phyloP scores from a whole-genome alignment of 2,329 filamentous ascomycete species.

The Venturia asperata region DNA sequence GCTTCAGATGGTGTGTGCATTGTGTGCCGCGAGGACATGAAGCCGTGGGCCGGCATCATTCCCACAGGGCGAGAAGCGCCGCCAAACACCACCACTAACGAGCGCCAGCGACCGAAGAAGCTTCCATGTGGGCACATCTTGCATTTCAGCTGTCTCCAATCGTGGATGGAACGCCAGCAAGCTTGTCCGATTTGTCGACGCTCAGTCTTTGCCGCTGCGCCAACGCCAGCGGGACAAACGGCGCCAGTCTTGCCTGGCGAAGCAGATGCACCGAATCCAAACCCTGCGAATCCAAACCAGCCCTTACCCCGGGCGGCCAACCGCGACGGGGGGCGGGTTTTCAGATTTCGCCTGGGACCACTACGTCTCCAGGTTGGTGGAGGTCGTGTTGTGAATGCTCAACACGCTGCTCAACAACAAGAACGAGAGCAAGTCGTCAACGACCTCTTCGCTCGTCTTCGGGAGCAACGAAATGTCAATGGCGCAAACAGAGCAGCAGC shows the following conservation, averaged over 20 bases:
- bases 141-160: slow-evolving; percentile 88
- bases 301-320: slow-evolving; percentile 2
- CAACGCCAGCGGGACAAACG: neutral
- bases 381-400: slow-evolving; percentile 8
- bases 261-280: neutral
- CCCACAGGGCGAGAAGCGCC: slow-evolving; percentile 33
- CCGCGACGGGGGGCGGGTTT: neutral
- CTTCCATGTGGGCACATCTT: slow-evolving; percentile 93
- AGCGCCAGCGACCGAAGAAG: slow-evolving; percentile 86
- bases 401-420: slow-evolving; percentile 2
- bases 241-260: slow-evolving; percentile 3
- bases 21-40: slow-evolving; percentile 95
- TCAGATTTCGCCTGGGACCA: slow-evolving; percentile 7
- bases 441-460: slow-evolving; percentile 5
- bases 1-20: slow-evolving; percentile 88
- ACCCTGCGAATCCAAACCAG: slow-evolving; percentile 5
- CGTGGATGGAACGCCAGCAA: slow-evolving; percentile 95
- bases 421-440: slow-evolving; percentile 12
- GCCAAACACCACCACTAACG: slow-evolving; percentile 51
- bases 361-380: slow-evolving; percentile 11
- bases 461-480: neutral
- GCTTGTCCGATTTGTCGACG: slow-evolving; percentile 91
- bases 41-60: slow-evolving; percentile 58
- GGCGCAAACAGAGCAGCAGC: neutral
- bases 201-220: slow-evolving; percentile 49